phyloP scores from a whole-genome alignment of 768 basidiomycete genomes.

The Lentinus tigrinus region DNA sequence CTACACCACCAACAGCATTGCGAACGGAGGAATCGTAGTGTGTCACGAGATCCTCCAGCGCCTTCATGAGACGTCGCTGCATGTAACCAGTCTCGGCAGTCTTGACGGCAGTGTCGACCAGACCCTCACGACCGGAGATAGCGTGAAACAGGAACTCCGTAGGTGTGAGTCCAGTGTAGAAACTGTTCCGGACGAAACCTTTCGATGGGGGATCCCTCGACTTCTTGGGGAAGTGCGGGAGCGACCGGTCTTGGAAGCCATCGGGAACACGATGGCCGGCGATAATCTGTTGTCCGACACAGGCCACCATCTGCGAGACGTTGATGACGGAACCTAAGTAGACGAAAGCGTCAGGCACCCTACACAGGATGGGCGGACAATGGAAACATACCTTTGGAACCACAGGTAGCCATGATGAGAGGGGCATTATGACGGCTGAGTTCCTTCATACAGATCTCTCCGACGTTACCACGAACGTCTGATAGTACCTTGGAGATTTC shows the following conservation, averaged over 20 bases:
- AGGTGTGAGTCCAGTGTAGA: constrained; percentile 87
- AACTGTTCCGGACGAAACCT: constrained; percentile 97
- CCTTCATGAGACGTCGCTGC: constrained; percentile 99
- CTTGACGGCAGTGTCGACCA: constrained; percentile 99
- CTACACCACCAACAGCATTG: constrained; percentile 91
- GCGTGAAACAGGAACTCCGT: constrained; percentile 99
- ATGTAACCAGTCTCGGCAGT: constrained; percentile 99
- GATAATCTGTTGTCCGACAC: constrained; percentile 99
- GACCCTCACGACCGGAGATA: constrained; percentile 95
- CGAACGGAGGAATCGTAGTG: constrained; percentile 96
- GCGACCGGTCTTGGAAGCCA: constrained; percentile 97
- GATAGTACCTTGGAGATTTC: constrained; percentile 91
- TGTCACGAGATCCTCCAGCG: constrained; percentile 92
- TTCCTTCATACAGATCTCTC: constrained; percentile 97
- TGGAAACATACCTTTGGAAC: constrained; percentile 79
- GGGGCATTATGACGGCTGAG: constrained; percentile 97
- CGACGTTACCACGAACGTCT: constrained; percentile 93
- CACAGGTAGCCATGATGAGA: constrained; percentile 98
- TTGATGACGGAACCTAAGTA: constrained; percentile 91
- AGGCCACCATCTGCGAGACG: constrained; percentile 99
- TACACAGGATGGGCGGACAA: not conserved
- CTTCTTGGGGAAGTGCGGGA: constrained; percentile 99
- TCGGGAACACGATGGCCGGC: constrained; percentile 97
- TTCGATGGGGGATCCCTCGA: constrained; percentile 95
- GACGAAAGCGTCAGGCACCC: constrained; percentile 16